These are phyloP conservation scores for Candida coleopterorum DNA, from an alignment of 805 yeast species.

Conservation along the genomic window DNA sequence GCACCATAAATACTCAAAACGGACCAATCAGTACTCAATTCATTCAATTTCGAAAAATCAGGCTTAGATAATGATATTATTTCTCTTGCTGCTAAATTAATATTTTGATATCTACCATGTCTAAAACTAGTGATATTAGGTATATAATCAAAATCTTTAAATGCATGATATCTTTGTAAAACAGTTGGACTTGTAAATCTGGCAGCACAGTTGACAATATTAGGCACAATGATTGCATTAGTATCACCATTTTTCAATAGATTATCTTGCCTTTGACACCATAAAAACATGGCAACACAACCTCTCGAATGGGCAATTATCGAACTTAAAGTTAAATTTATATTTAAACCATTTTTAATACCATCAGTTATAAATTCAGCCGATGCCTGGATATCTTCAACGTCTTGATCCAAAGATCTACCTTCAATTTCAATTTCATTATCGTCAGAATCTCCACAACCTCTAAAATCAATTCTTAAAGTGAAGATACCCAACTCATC, in stretches of 20 bases:
- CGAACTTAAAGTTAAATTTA: constrained; percentile 45
- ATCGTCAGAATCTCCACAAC: constrained; percentile 74
- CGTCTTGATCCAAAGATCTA: constrained; percentile 58
- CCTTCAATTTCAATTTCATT: constrained; percentile 38
- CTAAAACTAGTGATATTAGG: constrained; percentile 28
- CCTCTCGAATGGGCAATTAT: constrained; percentile 83
- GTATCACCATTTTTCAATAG: constrained; percentile 24
- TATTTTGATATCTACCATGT: constrained; percentile 42
- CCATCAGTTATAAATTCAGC: constrained; percentile 28
- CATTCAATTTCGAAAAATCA: constrained; percentile 38
- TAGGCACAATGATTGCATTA: constrained; percentile 49
- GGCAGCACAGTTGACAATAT: constrained; percentile 67
- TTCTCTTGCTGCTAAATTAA: constrained; percentile 48
- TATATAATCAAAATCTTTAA: constrained; percentile 13
- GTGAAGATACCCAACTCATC: constrained; percentile 55
- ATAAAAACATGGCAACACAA: constrained; percentile 65
- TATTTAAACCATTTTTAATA: constrained; percentile 31
- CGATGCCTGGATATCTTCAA: constrained; percentile 54
- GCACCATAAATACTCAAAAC: constrained; percentile 71
- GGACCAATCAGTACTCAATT: constrained; percentile 42
- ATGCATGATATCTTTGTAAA: constrained; percentile 32
- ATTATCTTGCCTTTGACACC: constrained; percentile 50
- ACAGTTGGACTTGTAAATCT: constrained; percentile 55
- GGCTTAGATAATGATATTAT: constrained; percentile 45
- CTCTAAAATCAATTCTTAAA: constrained; percentile 79